A percentile compares a stretch with the other conserved stretches of the same genome.
Evolutionary conservation across 163 green algal species (phyloP).

Genomic region (Chlamydomonas reinhardtii): DNA sequence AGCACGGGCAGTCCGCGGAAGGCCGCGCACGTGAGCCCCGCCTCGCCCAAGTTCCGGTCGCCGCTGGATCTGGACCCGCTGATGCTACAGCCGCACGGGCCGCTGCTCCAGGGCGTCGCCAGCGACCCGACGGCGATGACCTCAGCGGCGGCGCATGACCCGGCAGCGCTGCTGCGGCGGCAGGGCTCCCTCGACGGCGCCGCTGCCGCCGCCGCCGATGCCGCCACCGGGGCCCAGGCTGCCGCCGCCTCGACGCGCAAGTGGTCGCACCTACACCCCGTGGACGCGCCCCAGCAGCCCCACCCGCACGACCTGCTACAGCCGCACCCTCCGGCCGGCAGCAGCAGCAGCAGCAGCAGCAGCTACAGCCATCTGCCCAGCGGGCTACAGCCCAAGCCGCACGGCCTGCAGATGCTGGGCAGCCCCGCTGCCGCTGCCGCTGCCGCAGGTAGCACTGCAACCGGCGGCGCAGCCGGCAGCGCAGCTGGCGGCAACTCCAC

Average conservation of each 20-base stretch:
- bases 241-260: neutral
- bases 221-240: neutral
- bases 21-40: neutral
- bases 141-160: no score
- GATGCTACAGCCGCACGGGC: no score
- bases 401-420: no score
- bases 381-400: no score
- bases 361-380: no score
- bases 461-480: neutral
- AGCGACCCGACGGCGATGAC: neutral
- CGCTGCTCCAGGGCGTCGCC: no score
- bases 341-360: no score
- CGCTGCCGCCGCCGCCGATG: neutral
- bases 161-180: no score
- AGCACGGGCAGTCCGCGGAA: neutral
- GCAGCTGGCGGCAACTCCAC: no score
- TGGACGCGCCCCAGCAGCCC: neutral
- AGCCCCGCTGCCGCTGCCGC: no score
- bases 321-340: neutral
- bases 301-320: neutral
- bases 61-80: slow-evolving; percentile 7
- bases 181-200: neutral
- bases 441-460: no score
- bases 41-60: slow-evolving; percentile 41
- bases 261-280: neutral